A percentile compares a stretch with the other conserved stretches of the same genome.
Conservation (phyloP, 352 stramenopile genomes). For the Globisporangium takayamanum region DNA sequence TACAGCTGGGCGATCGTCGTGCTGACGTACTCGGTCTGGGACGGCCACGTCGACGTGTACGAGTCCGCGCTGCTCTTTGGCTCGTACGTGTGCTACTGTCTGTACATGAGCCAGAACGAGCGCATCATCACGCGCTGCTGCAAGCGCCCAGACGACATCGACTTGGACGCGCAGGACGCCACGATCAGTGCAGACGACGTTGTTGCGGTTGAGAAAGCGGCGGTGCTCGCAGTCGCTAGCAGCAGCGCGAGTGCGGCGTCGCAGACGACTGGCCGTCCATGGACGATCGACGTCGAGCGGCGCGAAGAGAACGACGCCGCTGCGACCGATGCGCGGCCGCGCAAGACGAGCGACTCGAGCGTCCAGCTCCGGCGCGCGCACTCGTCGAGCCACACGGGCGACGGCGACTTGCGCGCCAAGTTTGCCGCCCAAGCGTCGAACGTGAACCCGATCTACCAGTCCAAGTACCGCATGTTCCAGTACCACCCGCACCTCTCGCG, state of each 20-base stretch:
- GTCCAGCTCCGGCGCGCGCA: slow-evolving; percentile 8
- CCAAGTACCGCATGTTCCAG: slow-evolving; percentile 72
- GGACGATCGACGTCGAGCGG: slow-evolving; percentile 32
- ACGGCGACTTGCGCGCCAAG: slow-evolving; percentile 11
- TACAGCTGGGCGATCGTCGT: slow-evolving; percentile 59
- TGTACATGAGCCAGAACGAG: slow-evolving; percentile 72
- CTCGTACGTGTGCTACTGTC: slow-evolving; percentile 64
- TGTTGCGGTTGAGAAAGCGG: neutral
- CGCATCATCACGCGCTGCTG: slow-evolving; percentile 48
- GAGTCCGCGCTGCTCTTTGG: slow-evolving; percentile 62
- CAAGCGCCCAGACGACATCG: slow-evolving; percentile 31
- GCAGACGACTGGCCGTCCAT: slow-evolving; percentile 7
- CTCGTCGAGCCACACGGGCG: neutral
- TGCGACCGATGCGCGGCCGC: neutral
- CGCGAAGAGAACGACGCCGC: neutral
- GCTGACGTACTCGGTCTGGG: slow-evolving; percentile 52
- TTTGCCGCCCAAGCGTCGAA: slow-evolving; percentile 31
- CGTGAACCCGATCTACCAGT: slow-evolving; percentile 51
- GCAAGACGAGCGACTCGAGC: slow-evolving; percentile 16
- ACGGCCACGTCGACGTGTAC: slow-evolving; percentile 47
- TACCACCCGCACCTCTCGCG: slow-evolving; percentile 30
- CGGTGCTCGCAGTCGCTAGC: neutral
- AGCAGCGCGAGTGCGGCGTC: neutral
- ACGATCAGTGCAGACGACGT: slow-evolving; percentile 10
- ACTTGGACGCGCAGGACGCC: neutral